A percentile compares a stretch with the other conserved stretches of the same genome.
Evolutionary conservation across 2,329 filamentous ascomycete genomes (phyloP).

Genomic region (Aureobasidium sp.): DNA sequence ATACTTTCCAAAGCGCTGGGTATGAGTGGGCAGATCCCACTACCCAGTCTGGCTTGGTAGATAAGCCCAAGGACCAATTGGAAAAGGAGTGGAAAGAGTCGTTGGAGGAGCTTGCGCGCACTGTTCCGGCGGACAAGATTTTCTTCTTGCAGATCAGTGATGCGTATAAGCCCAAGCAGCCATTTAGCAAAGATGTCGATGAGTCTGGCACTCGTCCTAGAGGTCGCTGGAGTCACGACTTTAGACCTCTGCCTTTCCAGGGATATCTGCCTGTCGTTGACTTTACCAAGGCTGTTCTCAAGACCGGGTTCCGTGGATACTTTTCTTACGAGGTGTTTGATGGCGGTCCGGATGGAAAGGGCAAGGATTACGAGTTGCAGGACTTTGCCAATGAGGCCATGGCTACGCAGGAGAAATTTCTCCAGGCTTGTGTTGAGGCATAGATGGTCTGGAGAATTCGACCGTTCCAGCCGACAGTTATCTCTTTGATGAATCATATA

Average conservation of each 20-base stretch:
- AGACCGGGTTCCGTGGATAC: constrained; percentile 61
- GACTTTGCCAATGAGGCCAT: constrained; percentile 29
- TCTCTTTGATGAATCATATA: too few species aligned
- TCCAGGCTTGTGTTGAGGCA: constrained; percentile 33
- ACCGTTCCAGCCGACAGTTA: background rate
- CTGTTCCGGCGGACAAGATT: constrained; percentile 62
- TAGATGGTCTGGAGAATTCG: background rate
- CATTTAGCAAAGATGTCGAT: constrained; percentile 46
- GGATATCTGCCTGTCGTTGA: constrained; percentile 64
- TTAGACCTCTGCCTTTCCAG: constrained; percentile 60
- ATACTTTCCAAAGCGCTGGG: constrained; percentile 70
- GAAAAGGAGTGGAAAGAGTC: constrained; percentile 43
- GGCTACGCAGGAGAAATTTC: constrained; percentile 32
- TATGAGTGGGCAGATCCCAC: constrained; percentile 68
- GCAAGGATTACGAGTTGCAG: constrained; percentile 44
- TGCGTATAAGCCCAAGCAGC: constrained; percentile 56
- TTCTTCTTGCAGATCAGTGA: constrained; percentile 70
- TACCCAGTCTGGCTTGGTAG: constrained; percentile 53
- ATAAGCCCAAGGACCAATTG: constrained; percentile 27
- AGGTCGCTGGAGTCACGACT: constrained; percentile 65
- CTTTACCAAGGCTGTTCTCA: constrained; percentile 58
- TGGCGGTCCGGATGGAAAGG: constrained; percentile 47
- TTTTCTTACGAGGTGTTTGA: constrained; percentile 68
- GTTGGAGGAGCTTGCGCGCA: constrained; percentile 48
- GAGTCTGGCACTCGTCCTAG: constrained; percentile 52